Evolutionary conservation across 495 filamentous ascomycete species (phyloP), one percentile per base, ranked within the genome.

Genomic region (Neurospora africana): DNA sequence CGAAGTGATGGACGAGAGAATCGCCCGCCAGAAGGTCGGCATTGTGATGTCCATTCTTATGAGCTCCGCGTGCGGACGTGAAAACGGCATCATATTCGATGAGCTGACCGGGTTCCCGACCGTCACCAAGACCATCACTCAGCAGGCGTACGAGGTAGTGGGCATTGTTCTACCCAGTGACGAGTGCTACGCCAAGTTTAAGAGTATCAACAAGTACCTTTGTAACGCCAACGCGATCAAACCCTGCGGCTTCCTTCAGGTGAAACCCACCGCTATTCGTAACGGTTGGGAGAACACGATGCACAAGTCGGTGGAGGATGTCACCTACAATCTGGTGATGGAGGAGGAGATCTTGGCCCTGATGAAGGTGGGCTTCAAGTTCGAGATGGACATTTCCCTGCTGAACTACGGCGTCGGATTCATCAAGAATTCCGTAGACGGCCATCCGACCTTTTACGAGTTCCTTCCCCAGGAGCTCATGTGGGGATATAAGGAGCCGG

Each of bases 341-440:
- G 80, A 81, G 69, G 67, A 89, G 35, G 77, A 86, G 0, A 80
- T 91, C 6, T 83, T 98, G 23, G 73, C 83, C 36, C 82, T 86
- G 67, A 86, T 90, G 72, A 89, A 88, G 74, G 83, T 87, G 1
- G 93, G 94, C 1, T 89, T 97, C 89, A 97, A 96, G 82, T 78
- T 98, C 19, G 84, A 86, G 39, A 83, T 88, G 6, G 80, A 77
- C 9, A 85, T 97, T 19, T 89, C 88, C 78, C 84, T 87, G 68
- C 80, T 93, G 37, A 88, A 86, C 71, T 85, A 83, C 70, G 91
- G 89, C 9, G 65, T 93, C 39, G 82, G 76, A 70, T 86, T 87
- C 78, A 83, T 88, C 76, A 82, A 86, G 75, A 87, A 86, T 74
- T 85, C 93, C 71, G 88, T 89, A 69, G 79, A 85, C 7, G 76